These are phyloP conservation scores for Porogramme epimiltina DNA, from an alignment of 1,284 basidiomycete species.

Conservation along the genomic window DNA sequence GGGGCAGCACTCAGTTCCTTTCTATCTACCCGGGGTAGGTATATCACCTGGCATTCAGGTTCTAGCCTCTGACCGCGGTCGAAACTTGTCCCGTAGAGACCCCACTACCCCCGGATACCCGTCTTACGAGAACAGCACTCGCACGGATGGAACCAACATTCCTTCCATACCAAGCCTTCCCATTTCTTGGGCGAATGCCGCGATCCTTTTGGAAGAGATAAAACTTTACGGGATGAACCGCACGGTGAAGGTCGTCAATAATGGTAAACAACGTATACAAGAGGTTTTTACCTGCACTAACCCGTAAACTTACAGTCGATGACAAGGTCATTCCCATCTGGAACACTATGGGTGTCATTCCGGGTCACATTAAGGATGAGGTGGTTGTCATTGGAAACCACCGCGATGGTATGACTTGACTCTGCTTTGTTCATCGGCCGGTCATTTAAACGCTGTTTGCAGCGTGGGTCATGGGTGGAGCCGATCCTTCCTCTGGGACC, in stretches of 20 bases:
- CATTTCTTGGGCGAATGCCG: slow-evolving; percentile 70
- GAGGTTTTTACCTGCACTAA: too few species aligned
- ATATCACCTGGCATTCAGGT: background rate
- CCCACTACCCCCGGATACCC: slow-evolving; percentile 89
- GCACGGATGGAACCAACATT: slow-evolving; percentile 66
- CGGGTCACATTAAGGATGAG: slow-evolving; percentile 84
- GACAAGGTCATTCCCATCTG: slow-evolving; percentile 75
- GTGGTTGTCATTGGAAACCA: slow-evolving; percentile 88
- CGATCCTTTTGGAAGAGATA: slow-evolving; percentile 62
- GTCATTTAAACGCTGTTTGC: background rate
- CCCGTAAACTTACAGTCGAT: slow-evolving; percentile 48
- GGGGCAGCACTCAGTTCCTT: slow-evolving; percentile 85
- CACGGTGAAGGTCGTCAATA: slow-evolving; percentile 62
- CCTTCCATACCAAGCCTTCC: slow-evolving; percentile 83
- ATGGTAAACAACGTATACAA: too few species aligned
- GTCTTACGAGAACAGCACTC: slow-evolving; percentile 81
- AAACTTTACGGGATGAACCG: slow-evolving; percentile 39
- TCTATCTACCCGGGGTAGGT: slow-evolving; percentile 66
- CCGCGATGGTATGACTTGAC: slow-evolving; percentile 63
- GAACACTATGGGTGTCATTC: slow-evolving; percentile 89
- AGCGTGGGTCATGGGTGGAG: slow-evolving; percentile 66
- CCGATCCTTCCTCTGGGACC: slow-evolving; percentile 88
- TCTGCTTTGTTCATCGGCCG: background rate
- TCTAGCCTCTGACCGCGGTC: background rate
- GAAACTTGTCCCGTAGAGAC: slow-evolving; percentile 46